Conservation (phyloP, 2,329 filamentous ascomycete genomes). For the Scedosporium minutisporum region DNA sequence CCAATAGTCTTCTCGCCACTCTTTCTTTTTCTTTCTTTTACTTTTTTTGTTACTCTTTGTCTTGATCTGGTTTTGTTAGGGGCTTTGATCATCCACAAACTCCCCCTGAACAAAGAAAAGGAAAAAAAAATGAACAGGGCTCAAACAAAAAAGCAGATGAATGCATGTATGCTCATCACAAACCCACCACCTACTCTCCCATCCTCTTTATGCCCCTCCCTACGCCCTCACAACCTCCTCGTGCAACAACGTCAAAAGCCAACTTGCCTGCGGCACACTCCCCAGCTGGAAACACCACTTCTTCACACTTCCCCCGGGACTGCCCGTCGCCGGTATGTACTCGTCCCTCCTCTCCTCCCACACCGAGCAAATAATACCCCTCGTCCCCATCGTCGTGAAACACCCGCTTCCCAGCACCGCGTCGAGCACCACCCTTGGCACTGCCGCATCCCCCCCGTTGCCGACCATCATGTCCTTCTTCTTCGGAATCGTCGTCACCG, state of each 20-base stretch:
- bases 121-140: too few species aligned
- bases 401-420: slow-evolving; percentile 76
- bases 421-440: slow-evolving; percentile 62
- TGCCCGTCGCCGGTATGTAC: slow-evolving; percentile 40
- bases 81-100: too few species aligned
- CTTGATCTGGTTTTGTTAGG: too few species aligned
- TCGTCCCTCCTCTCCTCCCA: slow-evolving; percentile 68
- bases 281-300: slow-evolving; percentile 57
- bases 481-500: slow-evolving; percentile 64
- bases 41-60: too few species aligned
- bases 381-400: slow-evolving; percentile 73
- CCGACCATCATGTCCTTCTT: slow-evolving; percentile 20
- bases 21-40: too few species aligned
- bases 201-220: background rate
- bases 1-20: too few species aligned
- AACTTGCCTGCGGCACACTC: slow-evolving; percentile 41
- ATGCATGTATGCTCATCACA: too few species aligned
- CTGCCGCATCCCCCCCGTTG: slow-evolving; percentile 25
- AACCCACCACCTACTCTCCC: too few species aligned
- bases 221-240: slow-evolving; percentile 40
- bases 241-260: slow-evolving; percentile 47
- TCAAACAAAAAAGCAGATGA: too few species aligned
- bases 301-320: slow-evolving; percentile 43
- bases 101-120: too few species aligned
- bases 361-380: slow-evolving; percentile 80